These are phyloP conservation scores for Mycena haematopus DNA, from an alignment of 768 basidiomycete genomes.

Conservation along the genomic window DNA sequence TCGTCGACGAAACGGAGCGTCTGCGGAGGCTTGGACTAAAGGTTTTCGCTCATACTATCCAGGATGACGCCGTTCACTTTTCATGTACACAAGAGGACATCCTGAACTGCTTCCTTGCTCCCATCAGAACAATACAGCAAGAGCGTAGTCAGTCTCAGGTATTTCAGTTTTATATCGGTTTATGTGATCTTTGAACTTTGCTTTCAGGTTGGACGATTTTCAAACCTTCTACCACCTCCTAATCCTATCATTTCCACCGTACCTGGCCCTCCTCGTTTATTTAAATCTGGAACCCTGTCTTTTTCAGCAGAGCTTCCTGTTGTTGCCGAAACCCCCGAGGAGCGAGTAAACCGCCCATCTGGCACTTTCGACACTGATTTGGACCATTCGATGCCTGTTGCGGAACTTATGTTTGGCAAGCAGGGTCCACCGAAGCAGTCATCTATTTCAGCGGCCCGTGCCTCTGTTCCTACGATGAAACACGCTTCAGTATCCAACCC, in stretches of 20 bases:
- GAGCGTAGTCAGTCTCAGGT: conserved; percentile 13
- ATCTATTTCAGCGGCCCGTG: background rate
- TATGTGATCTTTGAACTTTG: background rate
- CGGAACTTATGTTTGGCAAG: conserved; percentile 23
- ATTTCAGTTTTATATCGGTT: background rate
- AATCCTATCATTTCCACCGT: conserved; percentile 8
- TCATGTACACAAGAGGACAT: conserved; percentile 14
- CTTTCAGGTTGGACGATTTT: conserved; percentile 19
- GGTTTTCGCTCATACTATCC: background rate
- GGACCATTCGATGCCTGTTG: conserved; percentile 7
- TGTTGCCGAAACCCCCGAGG: background rate
- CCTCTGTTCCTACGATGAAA: background rate
- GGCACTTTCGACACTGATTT: background rate
- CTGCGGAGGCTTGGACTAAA: conserved; percentile 19
- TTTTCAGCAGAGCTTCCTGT: conserved; percentile 6
- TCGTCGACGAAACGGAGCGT: conserved; percentile 16
- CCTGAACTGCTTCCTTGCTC: conserved; percentile 21
- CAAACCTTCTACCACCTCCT: background rate
- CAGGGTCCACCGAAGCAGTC: conserved; percentile 13
- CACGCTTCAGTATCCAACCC: background rate
- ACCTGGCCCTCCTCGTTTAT: conserved; percentile 22
- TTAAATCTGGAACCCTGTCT: conserved; percentile 28
- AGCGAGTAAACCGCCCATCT: conserved; percentile 1
- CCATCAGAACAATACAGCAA: conserved; percentile 5
- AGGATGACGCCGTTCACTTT: conserved; percentile 5